Conservation (phyloP, 2,329 filamentous ascomycete genomes). For the Passalora sequoiae region DNA sequence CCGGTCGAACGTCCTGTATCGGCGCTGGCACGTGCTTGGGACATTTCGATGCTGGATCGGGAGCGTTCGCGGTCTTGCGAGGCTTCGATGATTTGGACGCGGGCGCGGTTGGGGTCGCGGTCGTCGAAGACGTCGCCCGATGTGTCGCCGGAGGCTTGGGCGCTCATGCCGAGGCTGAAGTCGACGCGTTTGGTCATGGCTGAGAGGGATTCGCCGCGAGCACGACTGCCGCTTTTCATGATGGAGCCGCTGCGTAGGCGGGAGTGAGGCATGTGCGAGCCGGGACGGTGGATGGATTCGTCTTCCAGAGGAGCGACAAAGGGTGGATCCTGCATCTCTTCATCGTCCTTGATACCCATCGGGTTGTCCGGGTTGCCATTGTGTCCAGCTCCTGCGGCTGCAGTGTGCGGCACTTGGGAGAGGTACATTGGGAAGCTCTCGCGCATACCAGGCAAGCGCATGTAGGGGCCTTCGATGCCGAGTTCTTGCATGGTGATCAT, state of each 20-base stretch:
- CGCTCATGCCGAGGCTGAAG: slow-evolving; percentile 62
- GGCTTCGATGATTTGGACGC: slow-evolving; percentile 36
- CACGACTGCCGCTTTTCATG: slow-evolving; percentile 43
- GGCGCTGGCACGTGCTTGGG: slow-evolving; percentile 20
- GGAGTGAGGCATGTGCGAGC: slow-evolving; percentile 24
- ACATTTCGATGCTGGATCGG: slow-evolving; percentile 21
- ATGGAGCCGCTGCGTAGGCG: slow-evolving; percentile 46
- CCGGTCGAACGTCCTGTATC: slow-evolving; percentile 28
- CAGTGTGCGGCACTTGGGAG: slow-evolving; percentile 46
- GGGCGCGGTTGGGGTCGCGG: slow-evolving; percentile 40
- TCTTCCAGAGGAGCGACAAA: slow-evolving; percentile 38
- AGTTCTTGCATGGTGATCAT: slow-evolving; percentile 80
- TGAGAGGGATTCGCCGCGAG: slow-evolving; percentile 54
- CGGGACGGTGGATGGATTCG: slow-evolving; percentile 16
- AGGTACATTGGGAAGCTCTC: slow-evolving; percentile 63
- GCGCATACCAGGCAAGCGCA: slow-evolving; percentile 64
- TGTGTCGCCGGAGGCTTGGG: slow-evolving; percentile 53
- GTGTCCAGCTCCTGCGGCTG: slow-evolving; percentile 39
- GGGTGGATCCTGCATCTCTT: slow-evolving; percentile 37
- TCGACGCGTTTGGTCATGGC: slow-evolving; percentile 60
- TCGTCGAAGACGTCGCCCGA: slow-evolving; percentile 63
- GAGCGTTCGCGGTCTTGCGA: slow-evolving; percentile 33
- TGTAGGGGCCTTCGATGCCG: slow-evolving; percentile 77
- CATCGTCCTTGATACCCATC: slow-evolving; percentile 31
- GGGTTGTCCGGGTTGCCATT: slow-evolving; percentile 44